phyloP scores from a whole-genome alignment of 2,329 filamentous ascomycete genomes.

The Venturia nashicola region DNA sequence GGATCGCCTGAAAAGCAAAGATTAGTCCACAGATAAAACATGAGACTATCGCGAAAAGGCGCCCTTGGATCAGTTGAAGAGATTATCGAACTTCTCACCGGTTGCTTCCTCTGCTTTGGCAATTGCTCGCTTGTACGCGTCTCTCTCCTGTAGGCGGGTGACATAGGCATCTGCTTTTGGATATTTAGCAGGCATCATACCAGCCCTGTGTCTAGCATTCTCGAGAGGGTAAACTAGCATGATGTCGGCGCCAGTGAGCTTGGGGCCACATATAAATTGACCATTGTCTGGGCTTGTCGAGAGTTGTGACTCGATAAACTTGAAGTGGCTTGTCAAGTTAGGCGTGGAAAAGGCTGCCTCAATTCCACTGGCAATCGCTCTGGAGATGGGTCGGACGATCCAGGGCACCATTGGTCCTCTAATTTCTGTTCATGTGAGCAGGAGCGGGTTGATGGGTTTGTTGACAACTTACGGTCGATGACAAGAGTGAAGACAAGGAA shows the following conservation, averaged over 20 bases:
- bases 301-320: conserved; percentile 39
- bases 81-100: conserved; percentile 17
- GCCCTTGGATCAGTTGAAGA: neutral
- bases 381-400: conserved; percentile 55
- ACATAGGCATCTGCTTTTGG: conserved; percentile 36
- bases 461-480: conserved; percentile 35
- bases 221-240: conserved; percentile 40
- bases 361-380: conserved; percentile 38
- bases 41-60: neutral
- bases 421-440: conserved; percentile 23
- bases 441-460: neutral
- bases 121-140: conserved; percentile 35
- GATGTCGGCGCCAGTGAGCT: conserved; percentile 40
- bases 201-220: conserved; percentile 24
- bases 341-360: conserved; percentile 32
- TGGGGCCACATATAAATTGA: conserved; percentile 36
- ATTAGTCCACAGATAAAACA: neutral
- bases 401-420: conserved; percentile 47
- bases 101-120: conserved; percentile 35
- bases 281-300: conserved; percentile 34
- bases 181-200: conserved; percentile 30
- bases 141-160: conserved; percentile 30
- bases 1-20: neutral
- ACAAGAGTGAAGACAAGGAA: conserved; percentile 54
- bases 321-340: conserved; percentile 35